phyloP scores from a whole-genome alignment of 768 basidiomycete species.

The Leccinum truebloodii region DNA sequence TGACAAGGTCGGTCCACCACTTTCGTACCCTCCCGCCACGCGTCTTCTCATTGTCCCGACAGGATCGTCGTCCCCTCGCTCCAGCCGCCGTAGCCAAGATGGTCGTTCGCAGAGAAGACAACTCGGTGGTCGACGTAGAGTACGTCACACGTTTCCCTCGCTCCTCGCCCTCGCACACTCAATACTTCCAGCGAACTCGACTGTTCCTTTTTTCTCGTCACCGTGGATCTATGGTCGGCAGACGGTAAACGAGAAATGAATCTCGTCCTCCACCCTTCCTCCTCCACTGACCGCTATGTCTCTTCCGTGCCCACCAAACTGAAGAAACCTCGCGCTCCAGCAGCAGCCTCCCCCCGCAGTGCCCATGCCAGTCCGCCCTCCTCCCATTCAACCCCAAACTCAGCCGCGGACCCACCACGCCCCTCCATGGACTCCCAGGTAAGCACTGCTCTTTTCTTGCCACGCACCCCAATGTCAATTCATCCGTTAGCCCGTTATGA shows the following conservation, averaged over 20 bases:
- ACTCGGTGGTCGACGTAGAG: conserved; percentile 73
- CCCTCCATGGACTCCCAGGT: conserved; percentile 48
- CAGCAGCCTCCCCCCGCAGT: conserved; percentile 32
- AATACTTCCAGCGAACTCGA: conserved; percentile 66
- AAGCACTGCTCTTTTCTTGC: not conserved
- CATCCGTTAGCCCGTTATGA: conserved; percentile 31
- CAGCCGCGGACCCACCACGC: conserved; percentile 41
- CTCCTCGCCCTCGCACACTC: conserved; percentile 7
- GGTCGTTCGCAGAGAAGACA: conserved; percentile 68
- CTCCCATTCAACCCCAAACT: conserved; percentile 48
- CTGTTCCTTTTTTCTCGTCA: conserved; percentile 84
- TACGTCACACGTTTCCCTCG: conserved; percentile 39
- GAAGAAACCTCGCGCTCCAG: conserved; percentile 38
- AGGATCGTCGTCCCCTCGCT: conserved; percentile 92
- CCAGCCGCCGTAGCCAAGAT: conserved; percentile 90
- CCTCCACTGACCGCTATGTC: conserved; percentile 67
- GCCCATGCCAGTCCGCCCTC: conserved; percentile 48
- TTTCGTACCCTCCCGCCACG: conserved; percentile 11
- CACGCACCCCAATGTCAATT: not conserved
- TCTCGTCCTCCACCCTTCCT: conserved; percentile 84
- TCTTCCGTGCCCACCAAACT: conserved; percentile 41
- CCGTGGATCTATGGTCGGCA: conserved; percentile 90
- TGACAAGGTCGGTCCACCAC: conserved; percentile 67
- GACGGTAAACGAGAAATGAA: conserved; percentile 86
- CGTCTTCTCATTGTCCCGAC: conserved; percentile 16